Evolutionary conservation across 2,329 filamentous ascomycete species (phyloP).

Genomic region (Fusarium albosuccineum): DNA sequence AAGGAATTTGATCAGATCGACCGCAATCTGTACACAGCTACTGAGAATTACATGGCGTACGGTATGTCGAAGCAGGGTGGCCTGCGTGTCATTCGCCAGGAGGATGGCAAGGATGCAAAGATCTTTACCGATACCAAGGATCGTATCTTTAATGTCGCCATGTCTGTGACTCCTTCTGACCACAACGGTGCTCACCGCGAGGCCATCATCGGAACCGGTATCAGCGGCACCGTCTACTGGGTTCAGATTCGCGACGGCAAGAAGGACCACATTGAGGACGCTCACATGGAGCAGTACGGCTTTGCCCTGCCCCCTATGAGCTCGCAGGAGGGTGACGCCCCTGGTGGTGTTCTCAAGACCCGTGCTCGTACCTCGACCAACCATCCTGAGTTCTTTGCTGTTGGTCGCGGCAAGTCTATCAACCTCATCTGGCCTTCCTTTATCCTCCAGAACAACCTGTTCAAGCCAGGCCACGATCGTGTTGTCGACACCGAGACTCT

Average conservation of each 20-base stretch:
- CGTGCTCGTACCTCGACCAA: constrained; percentile 89
- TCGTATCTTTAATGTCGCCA: constrained; percentile 92
- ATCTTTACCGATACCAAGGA: constrained; percentile 93
- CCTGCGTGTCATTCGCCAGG: constrained; percentile 92
- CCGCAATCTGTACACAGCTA: constrained; percentile 90
- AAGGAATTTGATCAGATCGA: constrained; percentile 99
- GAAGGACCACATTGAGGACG: constrained; percentile 83
- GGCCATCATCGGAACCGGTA: constrained; percentile 89
- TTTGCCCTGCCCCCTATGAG: constrained; percentile 91
- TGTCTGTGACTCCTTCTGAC: constrained; percentile 76
- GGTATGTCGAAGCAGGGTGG: constrained; percentile 94
- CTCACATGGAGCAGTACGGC: constrained; percentile 84
- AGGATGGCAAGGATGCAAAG: constrained; percentile 91
- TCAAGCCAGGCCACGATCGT: constrained; percentile 74
- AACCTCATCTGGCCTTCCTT: constrained; percentile 83
- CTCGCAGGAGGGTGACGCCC: constrained; percentile 88
- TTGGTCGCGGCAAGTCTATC: constrained; percentile 95
- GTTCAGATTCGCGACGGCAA: constrained; percentile 81
- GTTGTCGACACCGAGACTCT: constrained; percentile 90
- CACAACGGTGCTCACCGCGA: constrained; percentile 74
- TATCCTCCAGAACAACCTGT: constrained; percentile 72
- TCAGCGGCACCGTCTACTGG: constrained; percentile 98
- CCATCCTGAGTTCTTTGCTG: constrained; percentile 93
- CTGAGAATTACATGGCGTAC: constrained; percentile 92
- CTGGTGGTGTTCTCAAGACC: constrained; percentile 94